Evolutionary conservation across 2,329 filamentous ascomycete genomes (phyloP).

Genomic region (Talaromyces sp.): DNA sequence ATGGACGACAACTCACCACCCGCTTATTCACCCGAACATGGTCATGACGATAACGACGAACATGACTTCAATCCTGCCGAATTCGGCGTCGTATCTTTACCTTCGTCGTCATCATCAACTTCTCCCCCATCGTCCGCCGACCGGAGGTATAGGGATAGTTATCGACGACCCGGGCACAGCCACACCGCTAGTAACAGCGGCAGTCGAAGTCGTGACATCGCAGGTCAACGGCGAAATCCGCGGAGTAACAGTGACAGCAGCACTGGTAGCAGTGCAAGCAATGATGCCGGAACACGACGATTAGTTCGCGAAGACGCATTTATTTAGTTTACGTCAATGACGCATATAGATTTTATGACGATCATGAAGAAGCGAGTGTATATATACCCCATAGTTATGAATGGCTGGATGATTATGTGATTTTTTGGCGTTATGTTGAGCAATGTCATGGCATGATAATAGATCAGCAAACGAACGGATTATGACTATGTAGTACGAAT

Average conservation of each 20-base stretch:
- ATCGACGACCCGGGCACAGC: slow-evolving; percentile 23
- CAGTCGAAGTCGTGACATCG: not conserved
- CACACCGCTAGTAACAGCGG: not conserved
- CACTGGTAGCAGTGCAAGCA: slow-evolving; percentile 12
- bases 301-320: slow-evolving; percentile 11
- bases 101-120: slow-evolving; percentile 21
- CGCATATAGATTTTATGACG: not conserved
- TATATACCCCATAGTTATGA: slow-evolving; percentile 3
- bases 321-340: not conserved
- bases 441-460: not conserved
- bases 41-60: not conserved
- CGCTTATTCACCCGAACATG: not conserved
- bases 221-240: not conserved
- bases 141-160: slow-evolving; percentile 7
- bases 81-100: slow-evolving; percentile 23
- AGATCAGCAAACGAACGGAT: not conserved
- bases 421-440: not conserved
- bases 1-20: slow-evolving; percentile 1
- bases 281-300: slow-evolving; percentile 4
- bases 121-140: slow-evolving; percentile 17
- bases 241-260: slow-evolving; percentile 11
- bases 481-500: not conserved
- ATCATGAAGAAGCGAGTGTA: not conserved
- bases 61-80: slow-evolving; percentile 18
- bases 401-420: not conserved